These are phyloP conservation scores for Eutrema japonicum DNA, from an alignment of 345 rosid species.

Conservation along the genomic window DNA sequence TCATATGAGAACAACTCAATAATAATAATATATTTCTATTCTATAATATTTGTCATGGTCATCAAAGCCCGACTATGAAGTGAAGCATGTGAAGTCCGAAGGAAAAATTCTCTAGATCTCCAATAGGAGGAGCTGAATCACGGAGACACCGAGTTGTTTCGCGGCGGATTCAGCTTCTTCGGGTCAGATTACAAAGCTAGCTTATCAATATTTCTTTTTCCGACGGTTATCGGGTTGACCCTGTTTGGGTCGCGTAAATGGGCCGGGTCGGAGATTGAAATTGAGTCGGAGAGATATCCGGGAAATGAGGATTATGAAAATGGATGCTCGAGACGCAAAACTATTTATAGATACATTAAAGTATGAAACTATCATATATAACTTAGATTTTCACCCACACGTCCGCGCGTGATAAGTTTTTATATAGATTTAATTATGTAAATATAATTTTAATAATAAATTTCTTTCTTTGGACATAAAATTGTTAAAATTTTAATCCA, in stretches of 20 bases:
- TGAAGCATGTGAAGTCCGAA: no score
- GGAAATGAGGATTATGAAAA: slow-evolving; percentile 42
- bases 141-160: slow-evolving; percentile 51
- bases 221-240: slow-evolving; percentile 32
- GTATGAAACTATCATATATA: slow-evolving; percentile 13
- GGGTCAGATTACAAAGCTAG: slow-evolving; percentile 65
- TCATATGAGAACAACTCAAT: no score
- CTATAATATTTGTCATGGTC: no score
- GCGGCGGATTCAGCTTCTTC: slow-evolving; percentile 76
- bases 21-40: no score
- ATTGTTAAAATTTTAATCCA: no score
- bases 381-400: no score
- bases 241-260: slow-evolving; percentile 22
- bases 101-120: no score
- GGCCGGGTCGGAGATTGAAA: slow-evolving; percentile 30
- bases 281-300: slow-evolving; percentile 32
- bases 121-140: slow-evolving; percentile 53
- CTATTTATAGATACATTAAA: slow-evolving; percentile 36
- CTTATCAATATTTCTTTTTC: slow-evolving; percentile 46
- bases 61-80: no score
- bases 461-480: no score
- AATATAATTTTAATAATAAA: no score
- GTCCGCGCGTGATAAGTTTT: no score
- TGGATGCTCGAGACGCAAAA: not conserved
- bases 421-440: no score